Conservation (phyloP, 257 asterid genomes). For the Przewalskia tangutica region DNA sequence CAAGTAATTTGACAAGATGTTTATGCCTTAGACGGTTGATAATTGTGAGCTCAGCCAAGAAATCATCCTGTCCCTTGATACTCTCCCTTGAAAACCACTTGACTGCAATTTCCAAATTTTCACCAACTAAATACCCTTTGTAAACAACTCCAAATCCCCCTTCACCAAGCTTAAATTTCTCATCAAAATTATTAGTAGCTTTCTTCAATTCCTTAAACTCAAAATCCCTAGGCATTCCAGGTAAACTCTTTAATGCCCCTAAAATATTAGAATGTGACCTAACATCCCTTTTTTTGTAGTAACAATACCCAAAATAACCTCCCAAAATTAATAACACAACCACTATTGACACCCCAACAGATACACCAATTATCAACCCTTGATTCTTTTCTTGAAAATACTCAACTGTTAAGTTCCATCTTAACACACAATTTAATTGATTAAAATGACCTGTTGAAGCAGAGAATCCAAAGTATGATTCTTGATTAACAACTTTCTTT, state of each 20-base stretch:
- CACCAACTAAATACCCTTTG: constrained; percentile 47
- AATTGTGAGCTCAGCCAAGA: constrained; percentile 79
- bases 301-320: constrained; percentile 19
- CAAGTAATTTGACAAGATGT: constrained; percentile 75
- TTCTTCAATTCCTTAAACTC: constrained; percentile 51
- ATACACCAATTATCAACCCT: constrained; percentile 23
- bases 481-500: constrained; percentile 14
- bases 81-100: constrained; percentile 73
- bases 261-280: constrained; percentile 25
- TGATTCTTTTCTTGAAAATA: constrained; percentile 22
- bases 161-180: constrained; percentile 59
- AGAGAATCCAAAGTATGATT: constrained; percentile 68
- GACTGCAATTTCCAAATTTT: constrained; percentile 62
- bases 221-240: constrained; percentile 73
- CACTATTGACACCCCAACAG: constrained; percentile 36
- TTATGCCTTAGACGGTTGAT: constrained; percentile 82
- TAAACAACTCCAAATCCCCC: constrained; percentile 88
- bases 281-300: constrained; percentile 15
- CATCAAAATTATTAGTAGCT: constrained; percentile 66
- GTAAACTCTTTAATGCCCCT: constrained; percentile 56
- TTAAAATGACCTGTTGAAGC: constrained; percentile 53
- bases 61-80: constrained; percentile 67
- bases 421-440: constrained; percentile 54
- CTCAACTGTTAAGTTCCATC: constrained; percentile 70
- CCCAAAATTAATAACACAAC: constrained; percentile 24